These are phyloP conservation scores for Globisporangium acanthophoron DNA, from an alignment of 352 stramenopile genomes.

Conservation along the genomic window DNA sequence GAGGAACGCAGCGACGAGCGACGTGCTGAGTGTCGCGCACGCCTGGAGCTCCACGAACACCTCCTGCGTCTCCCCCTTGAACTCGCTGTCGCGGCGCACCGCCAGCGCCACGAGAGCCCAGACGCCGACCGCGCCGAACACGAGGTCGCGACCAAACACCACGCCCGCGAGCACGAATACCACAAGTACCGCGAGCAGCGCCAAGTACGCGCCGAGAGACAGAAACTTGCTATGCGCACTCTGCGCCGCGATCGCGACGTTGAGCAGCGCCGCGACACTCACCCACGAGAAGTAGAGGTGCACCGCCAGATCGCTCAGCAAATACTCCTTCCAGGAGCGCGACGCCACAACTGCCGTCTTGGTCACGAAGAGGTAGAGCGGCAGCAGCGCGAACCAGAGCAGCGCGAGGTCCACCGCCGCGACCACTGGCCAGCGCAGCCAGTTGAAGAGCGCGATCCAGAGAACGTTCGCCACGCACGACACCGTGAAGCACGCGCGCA, in stretches of 20 bases:
- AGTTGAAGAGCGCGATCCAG: constrained; percentile 18
- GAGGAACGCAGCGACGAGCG: constrained; percentile 19
- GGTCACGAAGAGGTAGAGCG: constrained; percentile 55
- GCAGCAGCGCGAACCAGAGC: constrained; percentile 50
- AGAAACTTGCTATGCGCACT: constrained; percentile 25
- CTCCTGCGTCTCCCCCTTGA: constrained; percentile 15
- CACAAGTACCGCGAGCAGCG: constrained; percentile 35
- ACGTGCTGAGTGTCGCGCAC: constrained; percentile 23
- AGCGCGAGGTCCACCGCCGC: constrained; percentile 42
- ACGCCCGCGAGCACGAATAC: constrained; percentile 33
- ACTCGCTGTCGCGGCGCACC: constrained; percentile 23
- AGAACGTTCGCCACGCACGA: constrained; percentile 15
- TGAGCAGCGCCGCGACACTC: constrained; percentile 40
- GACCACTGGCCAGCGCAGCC: constrained; percentile 24
- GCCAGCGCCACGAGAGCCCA: constrained; percentile 53
- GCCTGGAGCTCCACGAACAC: constrained; percentile 38
- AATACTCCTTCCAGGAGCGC: constrained; percentile 40
- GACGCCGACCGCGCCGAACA: constrained; percentile 43
- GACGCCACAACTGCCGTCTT: constrained; percentile 28
- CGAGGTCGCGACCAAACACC: constrained; percentile 37
- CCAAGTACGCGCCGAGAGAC: constrained; percentile 35
- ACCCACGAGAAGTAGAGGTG: constrained; percentile 68
- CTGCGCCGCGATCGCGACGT: constrained; percentile 48
- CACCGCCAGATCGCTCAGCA: constrained; percentile 53
- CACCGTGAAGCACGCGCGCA: constrained; percentile 15